Evolutionary conservation across 2,329 filamentous ascomycete species (phyloP).

Genomic region (Zopfia rhizophila): DNA sequence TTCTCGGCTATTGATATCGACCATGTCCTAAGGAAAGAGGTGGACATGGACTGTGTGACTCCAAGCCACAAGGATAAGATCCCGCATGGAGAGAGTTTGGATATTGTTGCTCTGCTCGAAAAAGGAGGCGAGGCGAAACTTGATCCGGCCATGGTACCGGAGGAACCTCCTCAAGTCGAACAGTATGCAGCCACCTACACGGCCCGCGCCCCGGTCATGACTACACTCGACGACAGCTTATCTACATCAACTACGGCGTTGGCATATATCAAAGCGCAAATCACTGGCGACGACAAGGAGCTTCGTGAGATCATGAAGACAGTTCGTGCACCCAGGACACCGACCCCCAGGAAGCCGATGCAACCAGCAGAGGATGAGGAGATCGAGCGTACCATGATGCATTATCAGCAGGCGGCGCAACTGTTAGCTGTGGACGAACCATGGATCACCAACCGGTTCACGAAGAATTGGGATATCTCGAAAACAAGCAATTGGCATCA

Average conservation of each 20-base stretch:
- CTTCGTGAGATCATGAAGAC: conserved; percentile 77
- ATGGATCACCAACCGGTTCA: conserved; percentile 29
- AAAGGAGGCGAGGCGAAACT: conserved; percentile 76
- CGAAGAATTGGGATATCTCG: conserved; percentile 33
- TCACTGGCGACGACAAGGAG: conserved; percentile 77
- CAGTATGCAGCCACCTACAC: conserved; percentile 76
- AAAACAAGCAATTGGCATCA: no score
- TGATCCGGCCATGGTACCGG: conserved; percentile 71
- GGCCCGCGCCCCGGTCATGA: conserved; percentile 82
- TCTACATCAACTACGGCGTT: conserved; percentile 55
- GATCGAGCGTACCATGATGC: conserved; percentile 17
- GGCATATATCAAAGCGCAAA: conserved; percentile 84
- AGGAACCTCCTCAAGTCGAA: conserved; percentile 68
- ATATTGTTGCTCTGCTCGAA: conserved; percentile 80
- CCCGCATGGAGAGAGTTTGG: conserved; percentile 84
- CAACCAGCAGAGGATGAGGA: conserved; percentile 17
- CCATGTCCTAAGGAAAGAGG: conserved; percentile 94
- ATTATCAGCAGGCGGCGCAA: conserved; percentile 42
- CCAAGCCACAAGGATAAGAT: conserved; percentile 85
- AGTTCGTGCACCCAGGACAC: conserved; percentile 20
- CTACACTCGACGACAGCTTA: conserved; percentile 63
- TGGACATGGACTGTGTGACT: conserved; percentile 96
- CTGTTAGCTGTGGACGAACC: conserved; percentile 37
- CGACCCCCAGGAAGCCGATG: conserved; percentile 4
- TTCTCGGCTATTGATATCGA: conserved; percentile 97